Evolutionary conservation across 768 basidiomycete genomes (phyloP).

Genomic region (Suillus plorans): DNA sequence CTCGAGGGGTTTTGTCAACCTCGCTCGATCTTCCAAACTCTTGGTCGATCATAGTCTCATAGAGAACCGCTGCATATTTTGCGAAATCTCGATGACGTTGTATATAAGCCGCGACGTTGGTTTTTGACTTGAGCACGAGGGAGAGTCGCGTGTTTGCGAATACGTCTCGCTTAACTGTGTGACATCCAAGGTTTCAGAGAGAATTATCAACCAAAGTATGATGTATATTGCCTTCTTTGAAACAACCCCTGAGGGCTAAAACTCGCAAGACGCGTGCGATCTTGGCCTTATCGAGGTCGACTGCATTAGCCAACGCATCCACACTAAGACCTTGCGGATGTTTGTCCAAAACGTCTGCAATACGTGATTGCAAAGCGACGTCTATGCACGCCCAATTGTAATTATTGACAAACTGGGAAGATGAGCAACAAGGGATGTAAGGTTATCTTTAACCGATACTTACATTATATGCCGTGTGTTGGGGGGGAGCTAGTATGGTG

Average conservation of each 20-base stretch:
- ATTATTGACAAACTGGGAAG: conserved; percentile 14
- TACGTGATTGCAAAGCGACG: conserved; percentile 22
- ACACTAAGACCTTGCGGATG: conserved; percentile 29
- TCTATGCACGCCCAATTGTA: conserved; percentile 28
- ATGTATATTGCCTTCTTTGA: conserved; percentile 24
- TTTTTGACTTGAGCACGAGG: conserved; percentile 21
- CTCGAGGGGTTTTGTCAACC: conserved; percentile 20
- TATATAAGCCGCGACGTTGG: conserved; percentile 9
- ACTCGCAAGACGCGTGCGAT: conserved; percentile 29
- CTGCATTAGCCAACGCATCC: conserved; percentile 21
- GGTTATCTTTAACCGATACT: not conserved
- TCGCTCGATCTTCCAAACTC: conserved; percentile 23
- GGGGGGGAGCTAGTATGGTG: conserved; percentile 25
- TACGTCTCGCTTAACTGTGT: conserved; percentile 23
- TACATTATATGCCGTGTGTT: conserved; percentile 26
- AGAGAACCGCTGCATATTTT: conserved; percentile 18
- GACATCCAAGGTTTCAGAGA: not conserved
- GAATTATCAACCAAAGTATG: not conserved
- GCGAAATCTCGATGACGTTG: conserved; percentile 1
- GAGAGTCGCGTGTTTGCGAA: conserved; percentile 38
- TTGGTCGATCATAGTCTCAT: conserved; percentile 24
- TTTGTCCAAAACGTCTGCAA: conserved; percentile 27
- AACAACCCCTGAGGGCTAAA: conserved; percentile 31
- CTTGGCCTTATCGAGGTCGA: conserved; percentile 26
- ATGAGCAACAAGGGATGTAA: not conserved